These are phyloP conservation scores for Phlyctochytrium arcticum DNA, from an alignment of 192 early-diverging fungal species.

Conservation along the genomic window DNA sequence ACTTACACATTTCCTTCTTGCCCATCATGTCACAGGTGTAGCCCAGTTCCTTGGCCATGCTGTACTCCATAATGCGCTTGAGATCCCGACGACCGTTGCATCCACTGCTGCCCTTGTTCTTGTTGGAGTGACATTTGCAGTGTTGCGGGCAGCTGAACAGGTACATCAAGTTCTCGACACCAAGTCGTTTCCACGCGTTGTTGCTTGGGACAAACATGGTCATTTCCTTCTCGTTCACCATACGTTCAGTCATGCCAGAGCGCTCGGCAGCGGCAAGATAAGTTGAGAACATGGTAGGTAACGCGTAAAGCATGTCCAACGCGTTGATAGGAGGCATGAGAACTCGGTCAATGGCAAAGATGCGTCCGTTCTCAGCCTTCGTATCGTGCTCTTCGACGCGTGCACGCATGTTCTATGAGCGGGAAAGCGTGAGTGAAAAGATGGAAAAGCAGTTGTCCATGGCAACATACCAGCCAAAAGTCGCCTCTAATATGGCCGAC, in stretches of 20 bases:
- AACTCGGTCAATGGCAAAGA: constrained; percentile 27
- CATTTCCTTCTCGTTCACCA: constrained; percentile 11
- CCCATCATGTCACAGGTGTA: constrained; percentile 35
- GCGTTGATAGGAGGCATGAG: constrained; percentile 16
- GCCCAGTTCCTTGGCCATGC: constrained; percentile 20
- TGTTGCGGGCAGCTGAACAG: constrained; percentile 24
- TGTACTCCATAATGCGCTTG: constrained; percentile 36
- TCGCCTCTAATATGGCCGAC: constrained; percentile 14
- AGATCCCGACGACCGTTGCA: constrained; percentile 21
- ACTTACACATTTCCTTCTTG: constrained; percentile 13
- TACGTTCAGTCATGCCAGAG: constrained; percentile 1
- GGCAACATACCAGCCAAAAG: constrained; percentile 20
- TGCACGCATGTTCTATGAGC: constrained; percentile 30
- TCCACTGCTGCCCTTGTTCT: background rate
- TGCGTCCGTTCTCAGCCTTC: constrained; percentile 32
- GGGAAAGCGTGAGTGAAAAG: background rate
- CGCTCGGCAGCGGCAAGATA: constrained; percentile 12
- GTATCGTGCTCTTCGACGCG: constrained; percentile 10
- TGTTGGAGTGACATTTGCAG: background rate
- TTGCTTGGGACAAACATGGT: constrained; percentile 33
- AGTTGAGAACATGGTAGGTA: constrained; percentile 33
- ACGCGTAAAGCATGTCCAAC: constrained; percentile 5
- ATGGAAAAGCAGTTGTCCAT: constrained; percentile 10
- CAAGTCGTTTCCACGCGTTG: constrained; percentile 31
- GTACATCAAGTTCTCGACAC: constrained; percentile 28